These are phyloP conservation scores for Phytophthora idaei DNA, from an alignment of 352 stramenopile species.

Conservation along the genomic window DNA sequence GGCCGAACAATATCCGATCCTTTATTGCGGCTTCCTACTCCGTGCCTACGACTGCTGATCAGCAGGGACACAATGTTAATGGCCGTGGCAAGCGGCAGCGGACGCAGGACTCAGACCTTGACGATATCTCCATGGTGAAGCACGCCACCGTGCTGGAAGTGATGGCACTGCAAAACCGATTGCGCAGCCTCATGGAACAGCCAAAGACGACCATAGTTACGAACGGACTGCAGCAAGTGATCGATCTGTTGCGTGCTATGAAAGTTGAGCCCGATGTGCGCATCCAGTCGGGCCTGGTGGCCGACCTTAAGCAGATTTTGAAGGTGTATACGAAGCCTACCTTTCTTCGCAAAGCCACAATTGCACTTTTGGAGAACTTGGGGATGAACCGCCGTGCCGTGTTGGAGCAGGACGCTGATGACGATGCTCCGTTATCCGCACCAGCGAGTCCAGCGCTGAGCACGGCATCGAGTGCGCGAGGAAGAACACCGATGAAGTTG, in stretches of 20 bases:
- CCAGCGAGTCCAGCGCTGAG: conserved; percentile 35
- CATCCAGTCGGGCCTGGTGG: conserved; percentile 71
- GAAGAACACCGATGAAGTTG: conserved; percentile 18
- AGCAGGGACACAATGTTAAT: conserved; percentile 18
- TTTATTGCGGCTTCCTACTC: conserved; percentile 64
- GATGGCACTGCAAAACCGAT: conserved; percentile 66
- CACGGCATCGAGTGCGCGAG: conserved; percentile 38
- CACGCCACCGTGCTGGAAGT: conserved; percentile 65
- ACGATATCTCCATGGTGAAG: conserved; percentile 74
- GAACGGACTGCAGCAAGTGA: conserved; percentile 74
- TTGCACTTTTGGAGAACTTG: conserved; percentile 70
- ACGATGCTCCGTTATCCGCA: conserved; percentile 41
- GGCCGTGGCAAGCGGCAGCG: conserved; percentile 59
- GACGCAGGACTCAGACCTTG: conserved; percentile 67
- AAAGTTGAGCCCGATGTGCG: conserved; percentile 75
- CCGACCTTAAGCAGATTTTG: conserved; percentile 79
- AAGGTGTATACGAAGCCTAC: conserved; percentile 82
- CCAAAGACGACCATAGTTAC: conserved; percentile 62
- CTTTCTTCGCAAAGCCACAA: conserved; percentile 72
- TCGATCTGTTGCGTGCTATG: conserved; percentile 82
- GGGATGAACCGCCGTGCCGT: conserved; percentile 67
- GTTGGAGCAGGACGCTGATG: conserved; percentile 50
- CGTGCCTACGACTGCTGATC: conserved; percentile 53
- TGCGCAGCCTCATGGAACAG: conserved; percentile 67
- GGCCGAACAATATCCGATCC: conserved; percentile 57